These are phyloP conservation scores for Rhizomucor miehei DNA, from an alignment of 371 early-diverging fungal genomes.

Conservation along the genomic window DNA sequence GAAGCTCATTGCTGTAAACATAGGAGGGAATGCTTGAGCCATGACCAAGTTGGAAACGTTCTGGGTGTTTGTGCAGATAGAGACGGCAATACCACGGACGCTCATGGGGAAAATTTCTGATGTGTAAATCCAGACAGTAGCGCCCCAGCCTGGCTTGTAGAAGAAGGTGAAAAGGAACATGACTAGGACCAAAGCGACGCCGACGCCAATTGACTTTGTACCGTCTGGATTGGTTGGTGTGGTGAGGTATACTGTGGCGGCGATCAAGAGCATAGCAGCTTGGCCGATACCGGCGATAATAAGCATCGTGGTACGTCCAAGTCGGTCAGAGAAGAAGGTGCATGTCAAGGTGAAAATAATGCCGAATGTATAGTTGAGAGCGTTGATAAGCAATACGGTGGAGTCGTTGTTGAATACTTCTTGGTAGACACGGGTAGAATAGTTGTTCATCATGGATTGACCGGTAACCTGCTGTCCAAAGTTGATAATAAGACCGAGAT, in stretches of 20 bases:
- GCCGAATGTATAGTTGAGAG: conserved; percentile 27
- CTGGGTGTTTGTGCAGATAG: conserved; percentile 79
- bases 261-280: conserved; percentile 20
- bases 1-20: conserved; percentile 59
- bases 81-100: conserved; percentile 72
- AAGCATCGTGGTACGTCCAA: conserved; percentile 21
- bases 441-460: conserved; percentile 32
- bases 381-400: conserved; percentile 24
- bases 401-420: conserved; percentile 19
- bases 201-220: conserved; percentile 16
- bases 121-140: conserved; percentile 87
- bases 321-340: conserved; percentile 22
- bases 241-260: conserved; percentile 22
- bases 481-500: conserved; percentile 23
- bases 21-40: conserved; percentile 59
- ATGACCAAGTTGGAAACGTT: conserved; percentile 73
- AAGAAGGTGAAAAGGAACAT: conserved; percentile 30
- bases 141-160: conserved; percentile 71
- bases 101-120: conserved; percentile 78
- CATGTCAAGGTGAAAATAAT: conserved; percentile 27
- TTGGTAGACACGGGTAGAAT: conserved; percentile 24
- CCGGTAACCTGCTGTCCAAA: conserved; percentile 33
- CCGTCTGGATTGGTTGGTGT: conserved; percentile 11
- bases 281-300: conserved; percentile 22
- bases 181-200: conserved; percentile 18